These are phyloP conservation scores for Zostera marina DNA, from an alignment of 116 monocot genomes.

Conservation along the genomic window DNA sequence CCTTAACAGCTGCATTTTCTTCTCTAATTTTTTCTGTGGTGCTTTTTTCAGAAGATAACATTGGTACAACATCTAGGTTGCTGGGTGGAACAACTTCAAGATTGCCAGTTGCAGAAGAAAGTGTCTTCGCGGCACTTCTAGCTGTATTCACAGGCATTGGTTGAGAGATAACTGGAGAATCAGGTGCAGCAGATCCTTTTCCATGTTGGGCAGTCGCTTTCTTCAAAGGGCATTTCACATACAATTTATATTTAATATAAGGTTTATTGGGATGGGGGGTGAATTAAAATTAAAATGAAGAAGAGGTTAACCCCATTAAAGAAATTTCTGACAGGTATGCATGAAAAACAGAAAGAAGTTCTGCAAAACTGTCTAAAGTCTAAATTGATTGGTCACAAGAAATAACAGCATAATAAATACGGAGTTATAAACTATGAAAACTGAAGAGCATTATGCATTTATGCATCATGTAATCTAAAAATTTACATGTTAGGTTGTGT, in stretches of 20 bases:
- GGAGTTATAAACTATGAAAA: too few relatives aligned
- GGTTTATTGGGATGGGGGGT: too few relatives aligned
- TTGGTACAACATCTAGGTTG: conserved; percentile 15
- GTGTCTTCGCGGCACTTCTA: conserved; percentile 12
- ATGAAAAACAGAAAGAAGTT: too few relatives aligned
- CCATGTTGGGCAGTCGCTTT: conserved; percentile 24
- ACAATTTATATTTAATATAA: background rate
- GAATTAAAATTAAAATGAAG: too few relatives aligned
- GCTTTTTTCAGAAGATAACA: conserved; percentile 8
- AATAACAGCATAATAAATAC: too few relatives aligned
- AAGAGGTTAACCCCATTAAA: background rate
- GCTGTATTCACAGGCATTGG: conserved; percentile 35
- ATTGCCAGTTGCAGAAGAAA: conserved; percentile 15
- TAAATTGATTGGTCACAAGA: too few relatives aligned
- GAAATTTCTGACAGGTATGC: too few relatives aligned
- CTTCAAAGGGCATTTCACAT: conserved; percentile 11
- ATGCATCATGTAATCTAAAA: too few relatives aligned
- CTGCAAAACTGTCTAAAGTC: too few relatives aligned
- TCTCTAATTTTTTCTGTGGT: conserved; percentile 29
- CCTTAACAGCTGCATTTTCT: conserved; percentile 60
- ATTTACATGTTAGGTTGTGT: too few relatives aligned
- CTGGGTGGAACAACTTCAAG: conserved; percentile 3
- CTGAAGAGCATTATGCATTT: too few relatives aligned
- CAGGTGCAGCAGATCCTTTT: conserved; percentile 19
- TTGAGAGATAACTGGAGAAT: conserved; percentile 59